A percentile compares a stretch with the other conserved stretches of the same genome.
phyloP scores from a whole-genome alignment of 257 asterid species.

The Lithospermum erythrorhizon region DNA sequence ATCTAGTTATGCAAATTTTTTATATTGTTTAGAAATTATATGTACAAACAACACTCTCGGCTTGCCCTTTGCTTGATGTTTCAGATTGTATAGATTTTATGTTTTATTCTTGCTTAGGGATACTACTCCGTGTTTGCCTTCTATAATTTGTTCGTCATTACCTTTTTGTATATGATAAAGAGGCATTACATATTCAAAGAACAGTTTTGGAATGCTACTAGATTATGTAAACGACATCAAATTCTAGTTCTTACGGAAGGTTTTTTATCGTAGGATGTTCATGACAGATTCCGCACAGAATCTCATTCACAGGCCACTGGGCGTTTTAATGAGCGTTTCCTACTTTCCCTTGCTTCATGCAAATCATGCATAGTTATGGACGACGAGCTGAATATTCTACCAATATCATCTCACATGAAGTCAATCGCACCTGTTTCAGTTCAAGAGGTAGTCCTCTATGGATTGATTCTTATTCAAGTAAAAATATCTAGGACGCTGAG shows the following conservation, averaged over 20 bases:
- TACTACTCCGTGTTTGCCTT: too few species aligned
- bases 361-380: constrained; percentile 93
- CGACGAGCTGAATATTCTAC: constrained; percentile 82
- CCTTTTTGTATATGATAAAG: too few species aligned
- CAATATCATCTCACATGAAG: constrained; percentile 89
- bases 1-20: not conserved
- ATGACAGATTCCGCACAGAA: constrained; percentile 90
- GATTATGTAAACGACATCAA: not conserved
- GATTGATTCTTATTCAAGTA: too few species aligned
- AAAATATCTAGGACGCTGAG: not conserved
- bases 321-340: constrained; percentile 92
- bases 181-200: not conserved
- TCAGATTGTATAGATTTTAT: too few species aligned
- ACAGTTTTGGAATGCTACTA: not conserved
- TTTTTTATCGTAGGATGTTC: constrained; percentile 78
- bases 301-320: constrained; percentile 75
- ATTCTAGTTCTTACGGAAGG: constrained; percentile 7
- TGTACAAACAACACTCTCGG: not conserved
- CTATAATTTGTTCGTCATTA: too few species aligned
- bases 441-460: constrained; percentile 43
- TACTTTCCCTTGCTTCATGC: constrained; percentile 87
- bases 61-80: not conserved
- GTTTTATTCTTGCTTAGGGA: too few species aligned
- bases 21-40: not conserved
- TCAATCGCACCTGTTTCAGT: constrained; percentile 42